Base-by-base conservation (phyloP, 1,284 basidiomycete species). In the Marasmius fiardii region DNA sequence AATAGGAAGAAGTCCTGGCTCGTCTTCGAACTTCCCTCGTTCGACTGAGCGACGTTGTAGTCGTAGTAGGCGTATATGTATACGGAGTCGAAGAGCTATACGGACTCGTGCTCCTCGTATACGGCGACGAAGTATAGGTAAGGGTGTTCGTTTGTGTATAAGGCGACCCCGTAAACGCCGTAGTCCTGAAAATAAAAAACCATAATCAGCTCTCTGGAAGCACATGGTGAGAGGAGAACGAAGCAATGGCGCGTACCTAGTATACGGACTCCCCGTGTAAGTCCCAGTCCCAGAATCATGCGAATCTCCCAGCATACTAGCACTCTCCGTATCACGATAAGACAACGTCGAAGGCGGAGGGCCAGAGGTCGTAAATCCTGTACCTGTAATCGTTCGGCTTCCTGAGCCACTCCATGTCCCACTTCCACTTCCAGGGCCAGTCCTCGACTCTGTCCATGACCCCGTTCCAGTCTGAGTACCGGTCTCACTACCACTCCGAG, bases 21-120 rank as follows among this genome's bases (percentile, higher is more conserved):
- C 83, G 73, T 52, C 87, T 73, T 49, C 84, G 71, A 6, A 90
- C 75, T 35, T 78, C 87, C 6, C 81, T 70, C 1, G 81, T 79
- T 24, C 88, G 76, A 6, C 82, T 80, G 21, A 90, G 68, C 1
- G 73, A 67, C 3, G 75, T 58, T 11, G 58, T 60, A 31, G 61
- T 63, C 34, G 63, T 58, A 10, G 56, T 54, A 1, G 56, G 52
- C 4, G 53, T 54, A 33, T 54, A 52, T 10, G 56, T 53, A 21
- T 41, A 41, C 7, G 39, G 39, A 2, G 39, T 41, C 16, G 56
- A 57, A n/a, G 51, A 43, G 28, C 26, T 43, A 16, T 52, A 43
- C 4, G 53, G 51, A 35, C 56, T 44, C 14, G 45, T 54, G n/a
- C 56, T 48, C 2, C 54, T 52, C 18, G 56, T 52, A 45, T 49